phyloP scores from a whole-genome alignment of 805 yeast species.

The Zygosaccharomyces kombuchaensis region DNA sequence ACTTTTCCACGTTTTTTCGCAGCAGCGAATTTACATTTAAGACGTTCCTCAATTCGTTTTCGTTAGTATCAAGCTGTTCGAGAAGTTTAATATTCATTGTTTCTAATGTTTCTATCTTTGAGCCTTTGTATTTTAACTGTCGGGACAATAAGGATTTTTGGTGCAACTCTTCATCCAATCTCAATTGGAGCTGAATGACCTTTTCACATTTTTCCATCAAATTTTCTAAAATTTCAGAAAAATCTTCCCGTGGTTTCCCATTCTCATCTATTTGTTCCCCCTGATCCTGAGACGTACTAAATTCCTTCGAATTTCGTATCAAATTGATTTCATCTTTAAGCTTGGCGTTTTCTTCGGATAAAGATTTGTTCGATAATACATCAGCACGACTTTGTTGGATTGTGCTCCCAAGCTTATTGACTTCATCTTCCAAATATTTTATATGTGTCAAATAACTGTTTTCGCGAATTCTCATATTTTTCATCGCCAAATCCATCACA shows the following conservation, averaged over 20 bases:
- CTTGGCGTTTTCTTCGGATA: slow-evolving; percentile 11
- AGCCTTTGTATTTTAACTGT: slow-evolving; percentile 10
- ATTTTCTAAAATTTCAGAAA: slow-evolving; percentile 14
- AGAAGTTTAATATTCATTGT: slow-evolving; percentile 24
- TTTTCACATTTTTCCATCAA: slow-evolving; percentile 25
- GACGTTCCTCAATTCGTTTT: slow-evolving; percentile 17
- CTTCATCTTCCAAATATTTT: slow-evolving; percentile 12
- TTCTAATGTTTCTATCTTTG: slow-evolving; percentile 18
- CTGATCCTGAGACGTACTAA: not conserved
- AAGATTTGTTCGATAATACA: not conserved
- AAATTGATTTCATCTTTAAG: slow-evolving; percentile 15
- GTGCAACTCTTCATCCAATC: slow-evolving; percentile 20
- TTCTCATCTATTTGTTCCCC: not conserved
- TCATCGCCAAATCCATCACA: slow-evolving; percentile 45
- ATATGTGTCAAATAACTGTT: slow-evolving; percentile 18
- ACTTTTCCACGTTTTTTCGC: slow-evolving; percentile 16
- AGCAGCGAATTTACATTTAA: slow-evolving; percentile 16
- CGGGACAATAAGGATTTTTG: slow-evolving; percentile 10
- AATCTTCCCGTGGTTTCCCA: slow-evolving; percentile 7
- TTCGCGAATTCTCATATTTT: slow-evolving; percentile 40
- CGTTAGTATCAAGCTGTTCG: slow-evolving; percentile 21
- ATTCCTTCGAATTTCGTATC: slow-evolving; percentile 6
- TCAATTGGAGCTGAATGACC: slow-evolving; percentile 20
- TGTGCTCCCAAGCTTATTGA: slow-evolving; percentile 1
- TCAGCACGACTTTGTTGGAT: not conserved